Conservation (phyloP, 768 basidiomycete genomes). For the Kwoniella heveanensis region DNA sequence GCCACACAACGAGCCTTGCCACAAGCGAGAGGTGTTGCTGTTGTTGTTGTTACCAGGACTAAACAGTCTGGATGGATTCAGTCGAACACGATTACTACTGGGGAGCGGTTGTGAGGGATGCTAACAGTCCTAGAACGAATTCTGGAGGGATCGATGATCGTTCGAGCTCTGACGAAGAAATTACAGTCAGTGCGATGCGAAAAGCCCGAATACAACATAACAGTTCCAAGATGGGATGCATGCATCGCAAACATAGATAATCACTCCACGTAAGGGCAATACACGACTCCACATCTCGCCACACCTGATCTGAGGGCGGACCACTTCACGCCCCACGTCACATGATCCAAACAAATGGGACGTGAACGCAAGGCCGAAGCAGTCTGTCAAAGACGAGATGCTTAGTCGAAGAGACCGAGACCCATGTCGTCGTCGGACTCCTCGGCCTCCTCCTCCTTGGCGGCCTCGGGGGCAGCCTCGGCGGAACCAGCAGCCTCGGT, state of each 20-base stretch:
- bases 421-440: conserved; percentile 55
- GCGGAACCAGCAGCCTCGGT: conserved; percentile 57
- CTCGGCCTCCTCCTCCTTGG: conserved; percentile 72
- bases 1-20: no score
- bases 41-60: no score
- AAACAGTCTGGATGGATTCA: no score
- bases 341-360: neutral
- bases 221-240: conserved; percentile 1
- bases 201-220: neutral
- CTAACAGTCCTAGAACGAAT: no score
- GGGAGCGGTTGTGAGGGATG: no score
- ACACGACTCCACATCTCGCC: conserved; percentile 1
- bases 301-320: neutral
- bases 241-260: neutral
- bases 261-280: neutral
- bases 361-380: neutral
- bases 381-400: conserved; percentile 7
- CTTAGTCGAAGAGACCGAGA: conserved; percentile 58
- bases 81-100: no score
- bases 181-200: no score
- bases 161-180: no score
- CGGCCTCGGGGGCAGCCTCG: conserved; percentile 61
- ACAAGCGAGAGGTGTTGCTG: no score
- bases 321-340: neutral
- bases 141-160: neutral